Evolutionary conservation across 768 basidiomycete species (phyloP).

Genomic region (Pholiota molesta): DNA sequence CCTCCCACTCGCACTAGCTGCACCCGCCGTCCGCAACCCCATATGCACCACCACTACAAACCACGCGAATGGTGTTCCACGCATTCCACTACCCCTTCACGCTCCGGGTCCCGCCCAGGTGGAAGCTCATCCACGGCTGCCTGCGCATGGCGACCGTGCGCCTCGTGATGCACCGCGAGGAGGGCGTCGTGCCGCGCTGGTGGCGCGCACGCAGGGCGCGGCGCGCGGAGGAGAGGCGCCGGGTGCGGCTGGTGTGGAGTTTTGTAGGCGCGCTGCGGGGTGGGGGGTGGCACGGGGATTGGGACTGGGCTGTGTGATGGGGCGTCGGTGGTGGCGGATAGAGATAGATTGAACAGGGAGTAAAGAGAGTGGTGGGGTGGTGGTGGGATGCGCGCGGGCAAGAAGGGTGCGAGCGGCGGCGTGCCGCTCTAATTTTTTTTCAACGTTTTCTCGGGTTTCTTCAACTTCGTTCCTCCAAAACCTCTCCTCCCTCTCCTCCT

Average conservation of each 20-base stretch:
- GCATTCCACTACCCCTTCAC: constrained; percentile 12
- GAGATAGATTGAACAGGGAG: neutral
- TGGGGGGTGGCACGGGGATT: neutral
- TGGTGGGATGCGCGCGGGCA: no score
- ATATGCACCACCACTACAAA: no score
- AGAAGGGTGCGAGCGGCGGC: no score
- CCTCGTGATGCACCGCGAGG: constrained; percentile 5
- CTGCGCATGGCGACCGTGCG: constrained; percentile 10
- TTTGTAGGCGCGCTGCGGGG: neutral
- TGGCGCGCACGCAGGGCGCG: neutral
- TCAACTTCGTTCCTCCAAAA: neutral
- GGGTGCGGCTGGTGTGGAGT: neutral
- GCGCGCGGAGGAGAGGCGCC: neutral
- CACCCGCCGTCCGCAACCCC: neutral
- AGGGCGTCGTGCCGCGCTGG: constrained; percentile 4
- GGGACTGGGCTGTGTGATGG: neutral
- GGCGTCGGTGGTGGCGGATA: neutral
- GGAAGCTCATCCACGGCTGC: constrained; percentile 14
- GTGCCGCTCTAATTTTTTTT: neutral
- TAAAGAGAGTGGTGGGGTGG: no score
- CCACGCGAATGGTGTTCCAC: neutral
- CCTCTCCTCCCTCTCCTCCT: neutral
- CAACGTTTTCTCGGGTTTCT: neutral
- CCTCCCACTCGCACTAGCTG: neutral
- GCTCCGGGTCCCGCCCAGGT: constrained; percentile 1